Conservation (phyloP, 2,329 filamentous ascomycete genomes). For the Botrytis galanthina region DNA sequence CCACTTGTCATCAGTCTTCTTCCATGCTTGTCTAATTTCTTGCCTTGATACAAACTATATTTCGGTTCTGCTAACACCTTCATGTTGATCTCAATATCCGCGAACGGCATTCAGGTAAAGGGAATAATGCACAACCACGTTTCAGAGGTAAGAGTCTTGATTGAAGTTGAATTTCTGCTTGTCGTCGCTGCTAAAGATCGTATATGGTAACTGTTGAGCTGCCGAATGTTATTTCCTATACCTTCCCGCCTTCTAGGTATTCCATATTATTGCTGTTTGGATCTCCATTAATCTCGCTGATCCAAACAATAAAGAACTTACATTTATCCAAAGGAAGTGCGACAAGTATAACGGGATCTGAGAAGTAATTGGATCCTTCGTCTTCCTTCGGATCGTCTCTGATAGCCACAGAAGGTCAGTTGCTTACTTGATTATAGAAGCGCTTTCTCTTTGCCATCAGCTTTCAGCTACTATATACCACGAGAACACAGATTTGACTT, state of each 20-base stretch:
- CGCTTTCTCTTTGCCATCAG: background rate
- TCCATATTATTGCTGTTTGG: fast-evolving
- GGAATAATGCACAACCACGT: background rate
- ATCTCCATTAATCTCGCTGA: background rate
- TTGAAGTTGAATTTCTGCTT: background rate
- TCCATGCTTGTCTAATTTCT: background rate
- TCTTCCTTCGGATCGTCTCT: background rate
- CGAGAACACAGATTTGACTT: background rate
- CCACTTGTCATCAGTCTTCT: background rate
- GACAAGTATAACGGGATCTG: background rate
- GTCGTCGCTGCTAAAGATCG: background rate
- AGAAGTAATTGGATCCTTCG: background rate
- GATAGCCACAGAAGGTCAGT: background rate
- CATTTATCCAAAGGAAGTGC: background rate
- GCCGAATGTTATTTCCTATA: background rate
- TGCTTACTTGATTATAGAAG: background rate
- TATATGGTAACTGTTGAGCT: background rate
- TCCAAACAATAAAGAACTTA: background rate
- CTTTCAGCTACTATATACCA: background rate
- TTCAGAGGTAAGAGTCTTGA: background rate
- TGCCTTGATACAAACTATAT: background rate
- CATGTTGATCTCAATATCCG: background rate
- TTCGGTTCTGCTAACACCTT: background rate
- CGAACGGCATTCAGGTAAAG: too few species aligned
- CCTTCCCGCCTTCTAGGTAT: background rate